A percentile compares a stretch with the other conserved stretches of the same genome.
Conservation (phyloP, 2,329 filamentous ascomycete genomes). For the Coleophoma crateriformis region DNA sequence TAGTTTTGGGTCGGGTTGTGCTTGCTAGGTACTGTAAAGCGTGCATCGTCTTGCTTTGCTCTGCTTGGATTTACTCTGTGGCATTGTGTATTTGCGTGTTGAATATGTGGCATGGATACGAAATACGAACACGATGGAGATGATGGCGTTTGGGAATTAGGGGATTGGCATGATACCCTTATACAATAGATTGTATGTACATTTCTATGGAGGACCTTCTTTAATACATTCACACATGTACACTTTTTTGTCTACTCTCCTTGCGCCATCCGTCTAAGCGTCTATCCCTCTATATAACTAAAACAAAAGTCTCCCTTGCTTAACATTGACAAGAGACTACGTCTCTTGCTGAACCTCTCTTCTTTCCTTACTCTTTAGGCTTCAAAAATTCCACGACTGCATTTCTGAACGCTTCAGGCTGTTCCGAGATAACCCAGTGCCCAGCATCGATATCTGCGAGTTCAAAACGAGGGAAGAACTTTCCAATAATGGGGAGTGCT, state of each 20-base stretch:
- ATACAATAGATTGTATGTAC: constrained; percentile 22
- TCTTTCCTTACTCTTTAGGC: constrained; percentile 36
- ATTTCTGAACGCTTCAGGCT: constrained; percentile 71
- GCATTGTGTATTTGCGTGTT: no score
- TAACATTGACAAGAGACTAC: no score
- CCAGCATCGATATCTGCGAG: constrained; percentile 71
- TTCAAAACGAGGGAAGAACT: constrained; percentile 76
- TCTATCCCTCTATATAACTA: no score
- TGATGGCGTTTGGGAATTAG: constrained; percentile 8
- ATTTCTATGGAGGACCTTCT: no score
- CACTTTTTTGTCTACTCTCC: no score
- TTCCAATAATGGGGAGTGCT: constrained; percentile 69
- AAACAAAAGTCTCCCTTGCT: no score
- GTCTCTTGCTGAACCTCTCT: constrained; percentile 4
- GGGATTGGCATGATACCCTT: constrained; percentile 24
- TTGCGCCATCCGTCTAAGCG: no score
- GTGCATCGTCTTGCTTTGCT: not conserved
- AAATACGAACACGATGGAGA: not conserved
- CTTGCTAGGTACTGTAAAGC: constrained; percentile 13
- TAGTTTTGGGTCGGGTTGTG: constrained; percentile 13
- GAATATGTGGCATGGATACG: no score
- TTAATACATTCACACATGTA: no score
- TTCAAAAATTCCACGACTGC: constrained; percentile 60
- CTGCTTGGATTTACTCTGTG: no score
- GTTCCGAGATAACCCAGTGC: constrained; percentile 88